Percentiles rank a stretch among this genome's conserved stretches.
phyloP scores from a whole-genome alignment of 1,284 basidiomycete genomes.

The Dichomitus squalens region DNA sequence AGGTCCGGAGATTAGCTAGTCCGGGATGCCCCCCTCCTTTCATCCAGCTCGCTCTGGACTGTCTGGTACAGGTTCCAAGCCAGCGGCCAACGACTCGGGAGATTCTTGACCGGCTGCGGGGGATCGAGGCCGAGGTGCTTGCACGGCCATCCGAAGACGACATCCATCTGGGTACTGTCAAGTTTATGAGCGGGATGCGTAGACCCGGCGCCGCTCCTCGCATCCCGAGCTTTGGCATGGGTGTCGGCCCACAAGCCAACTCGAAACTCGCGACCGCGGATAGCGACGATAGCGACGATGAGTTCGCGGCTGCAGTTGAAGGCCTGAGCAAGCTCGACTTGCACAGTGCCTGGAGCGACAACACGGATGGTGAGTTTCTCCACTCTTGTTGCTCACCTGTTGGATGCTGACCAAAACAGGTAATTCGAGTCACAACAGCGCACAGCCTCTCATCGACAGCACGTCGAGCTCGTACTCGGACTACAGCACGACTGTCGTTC shows the following conservation, averaged over 20 bases:
- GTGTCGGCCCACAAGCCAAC: conserved; percentile 62
- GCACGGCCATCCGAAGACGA: conserved; percentile 67
- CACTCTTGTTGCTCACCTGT: neutral
- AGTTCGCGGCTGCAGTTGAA: conserved; percentile 68
- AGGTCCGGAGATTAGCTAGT: conserved; percentile 72
- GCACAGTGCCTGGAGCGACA: conserved; percentile 50
- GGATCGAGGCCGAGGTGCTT: conserved; percentile 83
- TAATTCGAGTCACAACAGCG: conserved; percentile 42
- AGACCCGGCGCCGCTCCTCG: conserved; percentile 63
- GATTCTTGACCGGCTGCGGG: conserved; percentile 74
- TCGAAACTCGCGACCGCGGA: conserved; percentile 35
- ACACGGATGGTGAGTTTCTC: conserved; percentile 39
- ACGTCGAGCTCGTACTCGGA: conserved; percentile 50
- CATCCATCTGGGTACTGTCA: conserved; percentile 84
- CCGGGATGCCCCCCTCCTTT: conserved; percentile 82
- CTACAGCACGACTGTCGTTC: conserved; percentile 72
- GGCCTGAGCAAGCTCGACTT: conserved; percentile 54
- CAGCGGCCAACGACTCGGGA: conserved; percentile 77
- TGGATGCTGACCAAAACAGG: conserved; percentile 27
- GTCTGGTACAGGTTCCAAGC: conserved; percentile 69
- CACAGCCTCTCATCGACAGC: conserved; percentile 59
- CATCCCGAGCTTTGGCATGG: conserved; percentile 86
- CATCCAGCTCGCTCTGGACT: conserved; percentile 79
- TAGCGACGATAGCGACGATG: conserved; percentile 69
- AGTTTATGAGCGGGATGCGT: conserved; percentile 67